Base-by-base conservation (phyloP, 441 rosid species). In the Jatropha multifida region DNA sequence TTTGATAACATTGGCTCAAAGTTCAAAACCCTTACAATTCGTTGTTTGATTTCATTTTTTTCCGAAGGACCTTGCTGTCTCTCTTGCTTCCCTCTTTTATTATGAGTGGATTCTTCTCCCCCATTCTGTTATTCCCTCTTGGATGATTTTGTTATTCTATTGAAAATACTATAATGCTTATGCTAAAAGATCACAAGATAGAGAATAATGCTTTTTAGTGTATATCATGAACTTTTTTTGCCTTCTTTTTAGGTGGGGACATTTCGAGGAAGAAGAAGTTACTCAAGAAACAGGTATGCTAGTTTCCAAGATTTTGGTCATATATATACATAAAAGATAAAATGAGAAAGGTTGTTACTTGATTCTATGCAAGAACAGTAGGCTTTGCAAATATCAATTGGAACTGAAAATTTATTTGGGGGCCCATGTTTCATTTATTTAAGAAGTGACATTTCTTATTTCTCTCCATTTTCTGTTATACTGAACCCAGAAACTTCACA, bases 221-320 rank as follows among this genome's bases (percentile, higher is more conserved):
- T 51, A 49, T 71, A 56, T 61, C 58, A 69, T 58, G 40, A 55
- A 51, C 37, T 27, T 78, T 77, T 79, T 77, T 75, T 66, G 26
- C 70, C 61, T 27, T 79, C 37, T 72, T 18, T 79, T 49, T 27
- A 95, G 99, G 99, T 77, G 99, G 99, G 64, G 99, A 94, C 81
- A 88, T 93, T 72, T 73, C 98, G 73, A 84, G 99, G 85, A 94
- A 94, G 86, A 94, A 93, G 88, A 94, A 94, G 81, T 84, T 94
- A 83, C 97, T 94, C 65, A 93, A 88, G 92, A 94, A 94, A 81
- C 99, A 94, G 96, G 97, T 92, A 32, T 32, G 13, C 38, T 23
- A n/a, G 72, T 38, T 62, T 52, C 71, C 64, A 32, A 65, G 44
- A 26, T 72, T 56, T 44, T 18, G 40, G 40, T 68, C 20, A 32